A percentile compares a stretch with the other conserved stretches of the same genome.
Evolutionary conservation across 352 stramenopile species (phyloP).

Genomic region (Phytophthora litchii): DNA sequence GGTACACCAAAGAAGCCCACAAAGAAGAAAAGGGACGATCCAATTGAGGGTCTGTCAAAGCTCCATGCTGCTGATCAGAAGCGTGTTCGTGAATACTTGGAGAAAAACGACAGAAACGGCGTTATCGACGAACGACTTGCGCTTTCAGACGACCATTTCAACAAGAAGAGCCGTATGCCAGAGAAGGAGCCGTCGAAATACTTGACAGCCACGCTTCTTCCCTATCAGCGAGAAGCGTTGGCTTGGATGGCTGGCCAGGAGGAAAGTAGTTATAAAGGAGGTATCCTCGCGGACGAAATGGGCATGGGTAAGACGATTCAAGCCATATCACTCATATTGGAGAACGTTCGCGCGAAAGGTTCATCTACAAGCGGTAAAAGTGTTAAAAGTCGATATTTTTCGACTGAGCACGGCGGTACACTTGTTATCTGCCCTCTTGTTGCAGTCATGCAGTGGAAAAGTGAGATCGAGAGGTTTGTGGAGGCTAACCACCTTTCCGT

Average conservation of each 20-base stretch:
- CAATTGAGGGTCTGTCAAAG: slow-evolving; percentile 51
- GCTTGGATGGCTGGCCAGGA: slow-evolving; percentile 96
- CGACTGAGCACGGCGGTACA: slow-evolving; percentile 77
- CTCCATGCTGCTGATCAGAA: slow-evolving; percentile 54
- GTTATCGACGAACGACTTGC: slow-evolving; percentile 73
- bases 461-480: slow-evolving; percentile 94
- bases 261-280: slow-evolving; percentile 86
- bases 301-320: slow-evolving; percentile 98
- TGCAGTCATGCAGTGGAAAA: slow-evolving; percentile 95
- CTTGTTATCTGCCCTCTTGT: slow-evolving; percentile 98
- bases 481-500: slow-evolving; percentile 91
- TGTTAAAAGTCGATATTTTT: slow-evolving; percentile 20
- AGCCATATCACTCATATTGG: slow-evolving; percentile 95
- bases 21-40: slow-evolving; percentile 33
- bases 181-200: slow-evolving; percentile 77
- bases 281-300: slow-evolving; percentile 99
- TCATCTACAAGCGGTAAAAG: slow-evolving; percentile 20
- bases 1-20: slow-evolving; percentile 10
- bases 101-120: slow-evolving; percentile 48
- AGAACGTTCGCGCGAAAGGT: slow-evolving; percentile 72
- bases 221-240: slow-evolving; percentile 98
- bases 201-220: slow-evolving; percentile 92
- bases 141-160: slow-evolving; percentile 74
- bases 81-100: slow-evolving; percentile 61
- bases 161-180: slow-evolving; percentile 67